A percentile compares a stretch with the other conserved stretches of the same genome.
phyloP scores from a whole-genome alignment of 108 stramenopile genomes.

The Phaeodactylum tricornutum region DNA sequence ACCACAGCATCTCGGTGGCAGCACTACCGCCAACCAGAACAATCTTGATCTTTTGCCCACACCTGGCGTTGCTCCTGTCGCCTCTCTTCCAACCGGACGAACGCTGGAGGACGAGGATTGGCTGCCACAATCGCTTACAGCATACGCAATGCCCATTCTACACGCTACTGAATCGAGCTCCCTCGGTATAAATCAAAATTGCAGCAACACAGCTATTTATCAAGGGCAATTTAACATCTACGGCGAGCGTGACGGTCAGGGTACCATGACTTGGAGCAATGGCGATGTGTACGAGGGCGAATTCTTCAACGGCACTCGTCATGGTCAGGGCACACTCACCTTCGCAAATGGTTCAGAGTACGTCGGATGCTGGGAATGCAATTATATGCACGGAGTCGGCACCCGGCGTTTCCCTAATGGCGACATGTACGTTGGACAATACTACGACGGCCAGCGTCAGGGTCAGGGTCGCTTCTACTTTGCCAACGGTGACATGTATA shows the following conservation, averaged over 20 bases:
- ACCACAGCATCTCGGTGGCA: too few relatives aligned
- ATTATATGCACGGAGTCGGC: slow-evolving; percentile 48
- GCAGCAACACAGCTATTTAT: slow-evolving; percentile 18
- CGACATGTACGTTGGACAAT: slow-evolving; percentile 42
- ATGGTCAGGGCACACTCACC: slow-evolving; percentile 39
- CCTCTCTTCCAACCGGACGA: too few relatives aligned
- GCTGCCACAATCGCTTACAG: background rate
- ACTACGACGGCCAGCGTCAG: slow-evolving; percentile 28
- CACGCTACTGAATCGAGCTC: background rate
- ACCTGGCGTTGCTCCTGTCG: too few relatives aligned
- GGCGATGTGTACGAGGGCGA: slow-evolving; percentile 46
- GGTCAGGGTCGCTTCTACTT: slow-evolving; percentile 48
- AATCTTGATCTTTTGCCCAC: too few relatives aligned
- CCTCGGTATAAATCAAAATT: background rate
- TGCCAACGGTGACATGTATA: slow-evolving; percentile 36
- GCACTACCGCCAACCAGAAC: too few relatives aligned
- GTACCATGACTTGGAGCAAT: slow-evolving; percentile 41
- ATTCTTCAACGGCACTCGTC: slow-evolving; percentile 38
- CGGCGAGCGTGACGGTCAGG: slow-evolving; percentile 51
- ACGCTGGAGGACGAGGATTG: slow-evolving; percentile 2
- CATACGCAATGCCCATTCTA: too few relatives aligned
- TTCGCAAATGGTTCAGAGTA: slow-evolving; percentile 52
- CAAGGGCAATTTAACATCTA: slow-evolving; percentile 31
- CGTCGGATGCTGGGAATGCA: slow-evolving; percentile 41
- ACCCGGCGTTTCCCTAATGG: slow-evolving; percentile 44